Evolutionary conservation across 345 rosid species (phyloP).

Genomic region (Anacardium occidentale): DNA sequence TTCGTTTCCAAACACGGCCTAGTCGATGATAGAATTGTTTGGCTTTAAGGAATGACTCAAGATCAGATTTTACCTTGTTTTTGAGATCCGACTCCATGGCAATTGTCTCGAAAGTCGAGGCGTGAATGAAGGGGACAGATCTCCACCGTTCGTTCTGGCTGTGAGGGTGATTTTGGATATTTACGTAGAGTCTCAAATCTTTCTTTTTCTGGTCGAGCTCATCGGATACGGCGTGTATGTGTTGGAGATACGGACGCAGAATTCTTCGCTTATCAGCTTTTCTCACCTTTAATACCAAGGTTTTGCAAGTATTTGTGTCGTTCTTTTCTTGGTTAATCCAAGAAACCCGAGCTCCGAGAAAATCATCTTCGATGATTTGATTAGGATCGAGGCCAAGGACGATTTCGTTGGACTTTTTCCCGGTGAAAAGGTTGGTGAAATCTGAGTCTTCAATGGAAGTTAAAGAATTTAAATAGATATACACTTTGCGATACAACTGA

Average conservation of each 20-base stretch:
- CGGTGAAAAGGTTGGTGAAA: constrained; percentile 78
- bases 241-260: constrained; percentile 81
- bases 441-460: constrained; percentile 72
- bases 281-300: constrained; percentile 61
- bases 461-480: constrained; percentile 57
- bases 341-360: constrained; percentile 70
- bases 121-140: constrained; percentile 70
- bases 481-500: constrained; percentile 49
- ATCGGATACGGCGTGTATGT: constrained; percentile 72
- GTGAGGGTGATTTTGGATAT: constrained; percentile 26
- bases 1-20: constrained; percentile 83
- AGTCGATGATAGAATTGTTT: constrained; percentile 68
- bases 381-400: constrained; percentile 60
- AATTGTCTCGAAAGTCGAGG: constrained; percentile 78
- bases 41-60: constrained; percentile 59
- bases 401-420: constrained; percentile 57
- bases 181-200: constrained; percentile 60
- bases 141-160: constrained; percentile 54
- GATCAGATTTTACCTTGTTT: constrained; percentile 62
- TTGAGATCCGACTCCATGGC: constrained; percentile 75
- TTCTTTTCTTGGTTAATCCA: constrained; percentile 58
- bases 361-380: constrained; percentile 65
- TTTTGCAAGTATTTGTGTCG: constrained; percentile 16
- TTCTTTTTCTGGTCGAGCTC: constrained; percentile 61
- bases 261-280: constrained; percentile 77